A percentile compares a stretch with the other conserved stretches of the same genome.
Evolutionary conservation across 306 rosid species (phyloP).

Genomic region (Medicago arabica): DNA sequence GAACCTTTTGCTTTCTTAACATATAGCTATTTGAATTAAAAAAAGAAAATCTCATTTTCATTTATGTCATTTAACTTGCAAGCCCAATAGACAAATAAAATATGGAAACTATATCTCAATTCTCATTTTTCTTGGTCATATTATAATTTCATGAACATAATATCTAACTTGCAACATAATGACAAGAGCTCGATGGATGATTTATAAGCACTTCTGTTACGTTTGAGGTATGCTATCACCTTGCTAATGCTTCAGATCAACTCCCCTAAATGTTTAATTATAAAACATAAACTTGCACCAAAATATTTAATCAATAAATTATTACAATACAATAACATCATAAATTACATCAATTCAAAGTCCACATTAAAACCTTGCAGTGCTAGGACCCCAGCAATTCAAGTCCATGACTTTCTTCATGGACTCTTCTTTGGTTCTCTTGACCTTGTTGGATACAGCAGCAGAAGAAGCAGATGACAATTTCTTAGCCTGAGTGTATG

Average conservation of each 20-base stretch:
- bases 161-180: background rate
- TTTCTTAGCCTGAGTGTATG: slow-evolving; percentile 63
- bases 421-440: slow-evolving; percentile 59
- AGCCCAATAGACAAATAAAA: background rate
- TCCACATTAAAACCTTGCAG: slow-evolving; percentile 61
- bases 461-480: slow-evolving; percentile 49
- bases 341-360: background rate
- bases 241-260: too few species aligned
- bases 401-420: slow-evolving; percentile 71
- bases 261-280: too few species aligned
- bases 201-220: too few species aligned
- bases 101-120: background rate
- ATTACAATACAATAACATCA: background rate
- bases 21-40: too few species aligned
- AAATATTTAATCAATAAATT: too few species aligned
- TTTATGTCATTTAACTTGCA: too few species aligned
- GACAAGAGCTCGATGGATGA: too few species aligned
- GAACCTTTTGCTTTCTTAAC: too few species aligned
- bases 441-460: slow-evolving; percentile 51
- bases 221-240: too few species aligned
- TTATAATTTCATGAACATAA: slow-evolving; percentile 24
- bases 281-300: too few species aligned
- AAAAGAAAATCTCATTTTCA: too few species aligned
- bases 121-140: background rate
- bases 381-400: slow-evolving; percentile 78